phyloP scores from a whole-genome alignment of 345 rosid species.

The Acer negundo region DNA sequence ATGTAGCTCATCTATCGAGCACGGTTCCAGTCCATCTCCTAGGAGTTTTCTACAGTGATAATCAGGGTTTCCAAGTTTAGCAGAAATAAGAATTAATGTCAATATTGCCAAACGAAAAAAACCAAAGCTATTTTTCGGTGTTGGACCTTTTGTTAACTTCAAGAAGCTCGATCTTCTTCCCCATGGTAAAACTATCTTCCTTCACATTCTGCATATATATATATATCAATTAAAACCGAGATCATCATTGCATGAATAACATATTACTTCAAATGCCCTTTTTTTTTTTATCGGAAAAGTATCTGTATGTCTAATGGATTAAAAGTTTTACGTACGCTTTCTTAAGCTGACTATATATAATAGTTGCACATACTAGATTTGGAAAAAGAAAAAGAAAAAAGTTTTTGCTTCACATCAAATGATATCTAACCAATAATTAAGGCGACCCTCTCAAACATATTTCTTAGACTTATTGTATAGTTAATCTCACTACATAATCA shows the following conservation, averaged over 20 bases:
- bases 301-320: too few species aligned
- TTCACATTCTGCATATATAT: conserved; percentile 44
- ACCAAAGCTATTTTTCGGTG: not conserved
- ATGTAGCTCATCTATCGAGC: conserved; percentile 68
- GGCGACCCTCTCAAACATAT: too few species aligned
- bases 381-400: too few species aligned
- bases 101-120: not conserved
- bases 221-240: not conserved
- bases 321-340: too few species aligned
- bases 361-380: too few species aligned
- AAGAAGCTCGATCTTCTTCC: conserved; percentile 69
- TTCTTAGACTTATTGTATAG: too few species aligned
- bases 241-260: not conserved
- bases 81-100: not conserved
- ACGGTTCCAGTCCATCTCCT: conserved; percentile 70
- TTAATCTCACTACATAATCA: not conserved
- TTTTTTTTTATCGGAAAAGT: too few species aligned
- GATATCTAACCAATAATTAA: too few species aligned
- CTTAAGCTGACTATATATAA: too few species aligned
- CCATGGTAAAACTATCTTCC: conserved; percentile 47
- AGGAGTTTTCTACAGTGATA: conserved; percentile 52
- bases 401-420: too few species aligned
- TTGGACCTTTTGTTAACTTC: conserved; percentile 63
- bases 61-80: not conserved
- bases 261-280: too few species aligned